These are phyloP conservation scores for Pholiota conissans DNA, from an alignment of 768 basidiomycete genomes.

Conservation along the genomic window DNA sequence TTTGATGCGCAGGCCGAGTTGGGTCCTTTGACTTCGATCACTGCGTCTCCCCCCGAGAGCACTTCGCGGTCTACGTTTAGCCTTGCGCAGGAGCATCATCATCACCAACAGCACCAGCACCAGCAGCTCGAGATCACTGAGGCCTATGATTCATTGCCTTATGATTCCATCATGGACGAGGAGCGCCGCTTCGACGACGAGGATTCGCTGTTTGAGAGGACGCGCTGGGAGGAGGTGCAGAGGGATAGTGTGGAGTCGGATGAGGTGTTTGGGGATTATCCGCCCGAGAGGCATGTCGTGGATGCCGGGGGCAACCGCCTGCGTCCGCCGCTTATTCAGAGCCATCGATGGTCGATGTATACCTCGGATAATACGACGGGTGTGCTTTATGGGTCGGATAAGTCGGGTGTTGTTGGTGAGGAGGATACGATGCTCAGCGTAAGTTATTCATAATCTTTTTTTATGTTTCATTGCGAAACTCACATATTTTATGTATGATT, in stretches of 20 bases:
- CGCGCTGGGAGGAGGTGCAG: conserved; percentile 30
- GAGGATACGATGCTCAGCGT: conserved; percentile 86
- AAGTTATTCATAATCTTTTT: conserved; percentile 22
- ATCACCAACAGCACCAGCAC: too few species aligned
- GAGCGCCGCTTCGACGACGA: conserved; percentile 34
- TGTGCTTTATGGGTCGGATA: conserved; percentile 37
- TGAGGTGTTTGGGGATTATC: conserved; percentile 61
- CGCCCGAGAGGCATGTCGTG: conserved; percentile 14
- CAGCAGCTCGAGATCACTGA: background rate
- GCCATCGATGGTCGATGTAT: background rate
- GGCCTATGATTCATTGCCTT: conserved; percentile 21
- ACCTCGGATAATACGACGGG: background rate
- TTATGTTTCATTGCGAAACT: background rate
- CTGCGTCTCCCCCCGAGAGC: conserved; percentile 62
- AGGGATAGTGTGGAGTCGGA: conserved; percentile 53
- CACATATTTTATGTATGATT: background rate
- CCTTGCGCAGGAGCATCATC: background rate
- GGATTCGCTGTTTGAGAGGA: conserved; percentile 68
- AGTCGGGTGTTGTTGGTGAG: conserved; percentile 52
- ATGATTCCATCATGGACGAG: conserved; percentile 68
- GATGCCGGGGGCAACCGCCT: background rate
- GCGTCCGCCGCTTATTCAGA: background rate
- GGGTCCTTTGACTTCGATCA: conserved; percentile 60
- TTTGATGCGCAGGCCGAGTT: conserved; percentile 28
- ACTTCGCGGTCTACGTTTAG: conserved; percentile 22